Conservation (phyloP, 1,284 basidiomycete species). For the Jaminaea rosea region DNA sequence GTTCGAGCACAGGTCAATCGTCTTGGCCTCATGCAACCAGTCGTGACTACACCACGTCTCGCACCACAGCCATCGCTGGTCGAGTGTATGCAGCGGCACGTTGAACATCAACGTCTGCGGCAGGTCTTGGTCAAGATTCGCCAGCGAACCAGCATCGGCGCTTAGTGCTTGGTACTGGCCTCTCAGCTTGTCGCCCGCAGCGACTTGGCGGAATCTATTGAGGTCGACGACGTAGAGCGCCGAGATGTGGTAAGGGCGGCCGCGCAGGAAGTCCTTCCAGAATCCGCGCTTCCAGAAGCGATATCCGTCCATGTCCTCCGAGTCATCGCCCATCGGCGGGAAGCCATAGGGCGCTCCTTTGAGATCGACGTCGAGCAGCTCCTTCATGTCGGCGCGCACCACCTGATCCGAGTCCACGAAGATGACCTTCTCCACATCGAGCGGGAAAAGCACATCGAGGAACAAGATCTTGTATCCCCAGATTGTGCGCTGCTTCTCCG, state of each 20-base stretch:
- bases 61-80: conserved; percentile 45
- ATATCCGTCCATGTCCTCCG: conserved; percentile 86
- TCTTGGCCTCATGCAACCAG: conserved; percentile 38
- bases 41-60: conserved; percentile 43
- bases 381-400: conserved; percentile 85
- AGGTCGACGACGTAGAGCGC: conserved; percentile 93
- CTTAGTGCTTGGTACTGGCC: conserved; percentile 86
- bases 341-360: conserved; percentile 61
- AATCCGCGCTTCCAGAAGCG: conserved; percentile 87
- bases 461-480: conserved; percentile 99
- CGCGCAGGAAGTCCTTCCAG: conserved; percentile 36
- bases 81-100: conserved; percentile 37
- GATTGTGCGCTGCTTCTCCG: conserved; percentile 93
- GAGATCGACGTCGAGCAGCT: conserved; percentile 80
- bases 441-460: conserved; percentile 93
- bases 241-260: conserved; percentile 36
- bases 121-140: conserved; percentile 77
- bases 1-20: conserved; percentile 47
- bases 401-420: conserved; percentile 87
- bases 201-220: conserved; percentile 73
- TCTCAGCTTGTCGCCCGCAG: conserved; percentile 71
- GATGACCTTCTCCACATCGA: conserved; percentile 95
- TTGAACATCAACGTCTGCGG: conserved; percentile 25
- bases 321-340: conserved; percentile 93
- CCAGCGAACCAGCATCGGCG: conserved; percentile 81